A percentile compares a stretch with the other conserved stretches of the same genome.
phyloP scores from a whole-genome alignment of 257 asterid species.

The Solanum habrochaites region DNA sequence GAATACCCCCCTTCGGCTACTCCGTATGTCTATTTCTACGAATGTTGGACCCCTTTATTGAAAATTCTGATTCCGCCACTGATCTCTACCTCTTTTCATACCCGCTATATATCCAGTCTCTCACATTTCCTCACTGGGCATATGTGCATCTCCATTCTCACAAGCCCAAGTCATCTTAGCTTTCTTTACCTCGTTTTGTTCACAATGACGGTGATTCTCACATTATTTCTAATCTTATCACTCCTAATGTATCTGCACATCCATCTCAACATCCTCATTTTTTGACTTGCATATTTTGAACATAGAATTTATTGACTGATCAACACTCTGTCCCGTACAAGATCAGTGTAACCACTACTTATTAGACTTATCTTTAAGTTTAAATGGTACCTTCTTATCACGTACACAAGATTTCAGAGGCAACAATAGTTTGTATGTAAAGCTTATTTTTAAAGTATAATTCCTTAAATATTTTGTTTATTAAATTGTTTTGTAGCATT shows the following conservation, averaged over 20 bases:
- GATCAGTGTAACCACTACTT: background rate
- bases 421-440: background rate
- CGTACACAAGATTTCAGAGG: background rate
- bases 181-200: background rate
- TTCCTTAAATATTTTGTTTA: background rate
- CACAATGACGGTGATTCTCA: background rate
- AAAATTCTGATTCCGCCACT: no score
- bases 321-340: background rate
- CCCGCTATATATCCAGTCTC: no score
- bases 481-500: conserved; percentile 13
- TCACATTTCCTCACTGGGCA: background rate
- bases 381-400: background rate
- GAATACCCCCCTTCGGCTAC: no score
- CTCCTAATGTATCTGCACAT: background rate
- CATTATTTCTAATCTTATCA: background rate
- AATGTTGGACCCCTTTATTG: no score
- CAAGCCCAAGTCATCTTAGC: background rate
- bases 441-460: background rate
- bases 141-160: background rate
- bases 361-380: background rate
- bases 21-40: no score
- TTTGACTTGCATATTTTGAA: background rate
- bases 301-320: fast-evolving
- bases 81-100: background rate
- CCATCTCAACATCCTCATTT: background rate